Evolutionary conservation across 2,329 filamentous ascomycete species (phyloP).

Genomic region (Pyrenochaeta sp.): DNA sequence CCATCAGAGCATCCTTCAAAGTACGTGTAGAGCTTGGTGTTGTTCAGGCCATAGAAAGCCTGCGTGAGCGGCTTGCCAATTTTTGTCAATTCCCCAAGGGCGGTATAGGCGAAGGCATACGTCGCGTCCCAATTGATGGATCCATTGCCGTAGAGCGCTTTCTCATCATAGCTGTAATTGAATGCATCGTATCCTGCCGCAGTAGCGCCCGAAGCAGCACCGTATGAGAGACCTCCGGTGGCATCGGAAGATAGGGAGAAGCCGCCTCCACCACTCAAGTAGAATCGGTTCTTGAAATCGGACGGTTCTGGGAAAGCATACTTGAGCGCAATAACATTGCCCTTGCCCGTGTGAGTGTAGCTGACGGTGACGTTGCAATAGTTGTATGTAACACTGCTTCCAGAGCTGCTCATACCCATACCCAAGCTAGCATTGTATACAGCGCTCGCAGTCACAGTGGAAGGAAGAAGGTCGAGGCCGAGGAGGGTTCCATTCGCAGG

Average conservation of each 20-base stretch:
- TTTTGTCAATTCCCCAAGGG: conserved; percentile 60
- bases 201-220: conserved; percentile 59
- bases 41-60: conserved; percentile 48
- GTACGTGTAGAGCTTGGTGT: conserved; percentile 55
- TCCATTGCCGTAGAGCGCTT: conserved; percentile 53
- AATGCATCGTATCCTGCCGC: conserved; percentile 62
- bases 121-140: conserved; percentile 61
- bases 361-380: conserved; percentile 60
- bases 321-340: conserved; percentile 24
- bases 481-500: conserved; percentile 23
- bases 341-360: conserved; percentile 55
- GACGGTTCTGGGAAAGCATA: conserved; percentile 56
- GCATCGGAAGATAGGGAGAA: conserved; percentile 39
- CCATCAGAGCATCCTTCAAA: conserved; percentile 66
- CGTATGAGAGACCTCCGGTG: conserved; percentile 56
- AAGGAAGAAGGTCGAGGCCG: conserved; percentile 51
- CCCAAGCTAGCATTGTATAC: conserved; percentile 39
- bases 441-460: conserved; percentile 48
- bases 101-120: conserved; percentile 62
- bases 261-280: conserved; percentile 59
- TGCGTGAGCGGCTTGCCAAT: conserved; percentile 57
- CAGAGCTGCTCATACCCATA: neutral
- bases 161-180: conserved; percentile 48
- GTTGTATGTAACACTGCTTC: conserved; percentile 20
- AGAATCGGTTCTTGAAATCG: conserved; percentile 57